These are phyloP conservation scores for Myxozyma mucilagina DNA, from an alignment of 805 yeast species.

Conservation along the genomic window DNA sequence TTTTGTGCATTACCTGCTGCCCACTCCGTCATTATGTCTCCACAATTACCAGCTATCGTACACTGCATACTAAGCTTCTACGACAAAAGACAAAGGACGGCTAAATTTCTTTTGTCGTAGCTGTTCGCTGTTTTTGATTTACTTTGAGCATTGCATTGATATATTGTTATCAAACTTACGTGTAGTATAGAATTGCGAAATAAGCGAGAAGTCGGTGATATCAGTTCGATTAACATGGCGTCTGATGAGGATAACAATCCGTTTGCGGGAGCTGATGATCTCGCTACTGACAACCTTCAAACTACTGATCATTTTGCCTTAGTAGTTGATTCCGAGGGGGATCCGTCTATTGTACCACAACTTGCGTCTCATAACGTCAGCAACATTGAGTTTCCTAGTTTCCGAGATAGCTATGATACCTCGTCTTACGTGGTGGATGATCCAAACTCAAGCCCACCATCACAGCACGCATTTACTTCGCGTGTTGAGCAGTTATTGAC, in stretches of 20 bases:
- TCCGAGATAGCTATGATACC: constrained; percentile 28
- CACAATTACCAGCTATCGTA: too few relatives aligned
- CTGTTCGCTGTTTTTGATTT: too few relatives aligned
- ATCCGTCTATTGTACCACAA: neutral
- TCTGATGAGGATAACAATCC: constrained; percentile 47
- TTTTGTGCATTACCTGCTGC: too few relatives aligned
- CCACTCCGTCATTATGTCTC: too few relatives aligned
- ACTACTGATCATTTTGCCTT: constrained; percentile 30
- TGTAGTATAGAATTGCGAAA: too few relatives aligned
- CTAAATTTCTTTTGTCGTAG: too few relatives aligned
- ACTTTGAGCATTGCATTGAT: too few relatives aligned
- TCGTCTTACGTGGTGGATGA: constrained; percentile 19
- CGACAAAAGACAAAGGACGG: too few relatives aligned
- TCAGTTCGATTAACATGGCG: neutral
- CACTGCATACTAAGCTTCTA: too few relatives aligned
- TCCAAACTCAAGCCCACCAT: neutral
- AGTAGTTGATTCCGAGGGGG: constrained; percentile 15
- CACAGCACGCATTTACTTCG: constrained; percentile 30
- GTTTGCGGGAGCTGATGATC: constrained; percentile 40
- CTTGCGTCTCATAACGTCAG: neutral
- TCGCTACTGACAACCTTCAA: constrained; percentile 19
- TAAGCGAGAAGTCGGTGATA: too few relatives aligned
- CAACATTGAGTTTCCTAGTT: constrained; percentile 25
- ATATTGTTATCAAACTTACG: too few relatives aligned
- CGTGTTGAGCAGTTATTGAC: constrained; percentile 40